Conservation (phyloP, 495 filamentous ascomycete genomes). For the Tuber melanosporum region DNA sequence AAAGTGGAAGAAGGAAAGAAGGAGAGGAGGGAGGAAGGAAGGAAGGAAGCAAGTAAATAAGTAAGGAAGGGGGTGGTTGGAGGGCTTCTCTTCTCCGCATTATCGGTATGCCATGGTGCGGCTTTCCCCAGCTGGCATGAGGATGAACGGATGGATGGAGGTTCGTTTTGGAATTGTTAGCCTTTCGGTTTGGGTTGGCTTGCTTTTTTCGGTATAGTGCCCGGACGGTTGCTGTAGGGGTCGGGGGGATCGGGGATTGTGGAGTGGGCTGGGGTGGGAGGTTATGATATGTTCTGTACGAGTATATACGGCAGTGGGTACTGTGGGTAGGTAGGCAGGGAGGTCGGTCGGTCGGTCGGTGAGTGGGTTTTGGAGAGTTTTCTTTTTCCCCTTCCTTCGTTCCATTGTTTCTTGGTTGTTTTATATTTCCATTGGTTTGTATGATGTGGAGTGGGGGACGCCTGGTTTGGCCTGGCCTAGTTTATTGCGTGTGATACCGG, state of each 20-base stretch:
- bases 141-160: neutral
- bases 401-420: neutral
- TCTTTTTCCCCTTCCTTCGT: neutral
- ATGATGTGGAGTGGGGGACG: neutral
- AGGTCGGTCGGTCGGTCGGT: neutral
- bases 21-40: no score
- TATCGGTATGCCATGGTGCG: neutral
- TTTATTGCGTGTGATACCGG: neutral
- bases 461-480: neutral
- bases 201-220: conserved; percentile 2
- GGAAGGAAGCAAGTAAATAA: no score
- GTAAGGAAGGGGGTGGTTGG: no score
- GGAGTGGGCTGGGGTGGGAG: no score
- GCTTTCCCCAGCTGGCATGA: neutral
- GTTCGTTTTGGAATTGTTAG: conserved; percentile 1
- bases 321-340: neutral
- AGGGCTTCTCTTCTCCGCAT: neutral
- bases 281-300: no score
- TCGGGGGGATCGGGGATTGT: neutral
- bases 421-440: neutral
- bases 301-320: neutral
- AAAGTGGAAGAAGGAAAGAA: neutral
- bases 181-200: neutral
- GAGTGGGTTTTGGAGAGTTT: neutral
- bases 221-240: neutral